Percentiles rank a stretch among this genome's conserved stretches.
phyloP scores from a whole-genome alignment of 345 rosid species.

The Jatropha curcas region DNA sequence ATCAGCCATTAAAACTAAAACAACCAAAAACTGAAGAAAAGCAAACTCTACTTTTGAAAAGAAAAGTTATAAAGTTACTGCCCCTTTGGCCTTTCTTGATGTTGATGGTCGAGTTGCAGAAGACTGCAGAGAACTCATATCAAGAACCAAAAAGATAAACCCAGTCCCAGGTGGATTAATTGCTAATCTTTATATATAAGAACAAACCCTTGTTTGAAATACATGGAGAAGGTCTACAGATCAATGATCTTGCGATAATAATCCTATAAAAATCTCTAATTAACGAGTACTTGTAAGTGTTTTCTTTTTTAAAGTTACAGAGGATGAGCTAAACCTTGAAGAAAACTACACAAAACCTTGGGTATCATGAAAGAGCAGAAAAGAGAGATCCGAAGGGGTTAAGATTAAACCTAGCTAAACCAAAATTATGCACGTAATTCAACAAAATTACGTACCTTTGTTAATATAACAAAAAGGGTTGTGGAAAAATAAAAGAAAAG shows the following conservation, averaged over 20 bases:
- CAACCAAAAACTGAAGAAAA: background rate
- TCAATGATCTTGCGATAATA: background rate
- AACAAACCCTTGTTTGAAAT: background rate
- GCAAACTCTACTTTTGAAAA: background rate
- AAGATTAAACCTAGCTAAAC: background rate
- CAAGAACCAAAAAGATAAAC: background rate
- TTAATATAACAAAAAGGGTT: no score
- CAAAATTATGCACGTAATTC: no score
- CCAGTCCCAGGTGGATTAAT: background rate
- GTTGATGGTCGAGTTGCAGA: background rate
- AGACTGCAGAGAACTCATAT: background rate
- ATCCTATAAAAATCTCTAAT: background rate
- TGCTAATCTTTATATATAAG: background rate
- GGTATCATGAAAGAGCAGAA: no score
- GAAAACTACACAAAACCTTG: no score
- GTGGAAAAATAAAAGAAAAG: no score
- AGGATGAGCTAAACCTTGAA: no score
- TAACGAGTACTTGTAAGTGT: no score
- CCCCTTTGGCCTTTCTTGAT: no score
- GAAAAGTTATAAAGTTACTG: background rate
- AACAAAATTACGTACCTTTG: background rate
- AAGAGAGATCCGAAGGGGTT: no score
- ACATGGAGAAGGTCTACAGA: background rate
- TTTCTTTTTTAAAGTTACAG: no score
- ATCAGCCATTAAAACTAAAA: slow-evolving; percentile 10